These are phyloP conservation scores for Coniochaeta sp. DNA, from an alignment of 2,329 filamentous ascomycete genomes.

Conservation along the genomic window DNA sequence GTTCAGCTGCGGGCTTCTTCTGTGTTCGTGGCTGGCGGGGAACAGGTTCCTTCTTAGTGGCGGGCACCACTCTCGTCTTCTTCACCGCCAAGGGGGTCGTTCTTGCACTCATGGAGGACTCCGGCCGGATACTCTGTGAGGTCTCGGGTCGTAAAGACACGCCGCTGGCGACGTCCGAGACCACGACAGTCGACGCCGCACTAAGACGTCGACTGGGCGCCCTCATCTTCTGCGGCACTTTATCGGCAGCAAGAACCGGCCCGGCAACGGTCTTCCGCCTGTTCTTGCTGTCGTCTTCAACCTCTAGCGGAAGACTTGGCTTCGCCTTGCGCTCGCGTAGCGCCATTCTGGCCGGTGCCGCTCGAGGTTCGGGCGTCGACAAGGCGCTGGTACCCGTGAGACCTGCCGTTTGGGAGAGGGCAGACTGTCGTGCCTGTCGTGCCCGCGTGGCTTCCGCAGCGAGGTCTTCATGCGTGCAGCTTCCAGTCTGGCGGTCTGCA, in stretches of 20 bases:
- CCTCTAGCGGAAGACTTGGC: constrained; percentile 41
- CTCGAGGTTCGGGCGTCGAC: constrained; percentile 8
- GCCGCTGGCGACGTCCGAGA: constrained; percentile 14
- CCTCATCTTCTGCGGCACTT: constrained; percentile 21
- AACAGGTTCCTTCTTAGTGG: constrained; percentile 31
- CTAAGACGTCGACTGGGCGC: constrained; percentile 40
- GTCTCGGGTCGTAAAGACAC: constrained; percentile 26
- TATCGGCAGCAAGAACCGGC: constrained; percentile 35
- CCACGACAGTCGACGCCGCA: constrained; percentile 29
- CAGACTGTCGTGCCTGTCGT: constrained; percentile 56
- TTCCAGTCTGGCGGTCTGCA: constrained; percentile 62
- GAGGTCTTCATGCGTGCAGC: constrained; percentile 72
- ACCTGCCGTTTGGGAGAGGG: constrained; percentile 21
- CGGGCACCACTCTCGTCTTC: constrained; percentile 44
- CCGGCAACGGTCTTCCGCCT: constrained; percentile 57
- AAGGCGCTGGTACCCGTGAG: neutral
- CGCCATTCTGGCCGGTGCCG: constrained; percentile 44
- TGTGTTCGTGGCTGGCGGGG: constrained; percentile 18
- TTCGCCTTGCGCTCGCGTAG: constrained; percentile 63
- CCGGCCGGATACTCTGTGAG: constrained; percentile 32
- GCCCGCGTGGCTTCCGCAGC: constrained; percentile 58
- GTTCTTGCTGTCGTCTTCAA: constrained; percentile 30
- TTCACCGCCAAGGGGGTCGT: constrained; percentile 39
- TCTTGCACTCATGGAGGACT: constrained; percentile 32
- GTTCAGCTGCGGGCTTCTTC: constrained; percentile 25